Evolutionary conservation across 176 grass and related monocot species (phyloP).

Genomic region (Carex parvula): DNA sequence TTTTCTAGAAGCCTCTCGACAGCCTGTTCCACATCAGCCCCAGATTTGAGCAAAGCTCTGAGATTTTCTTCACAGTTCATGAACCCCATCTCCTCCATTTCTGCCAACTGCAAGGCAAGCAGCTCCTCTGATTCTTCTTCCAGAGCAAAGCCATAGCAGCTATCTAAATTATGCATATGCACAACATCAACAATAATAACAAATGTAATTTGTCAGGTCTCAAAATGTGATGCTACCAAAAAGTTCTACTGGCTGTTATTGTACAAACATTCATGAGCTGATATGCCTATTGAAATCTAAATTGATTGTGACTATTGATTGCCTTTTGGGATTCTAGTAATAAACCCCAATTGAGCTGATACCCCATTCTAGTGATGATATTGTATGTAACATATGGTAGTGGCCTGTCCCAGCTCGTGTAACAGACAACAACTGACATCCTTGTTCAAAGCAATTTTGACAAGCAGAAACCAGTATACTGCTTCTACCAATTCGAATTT

Average conservation of each 20-base stretch:
- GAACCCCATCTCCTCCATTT: conserved; percentile 7
- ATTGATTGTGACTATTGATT: not conserved
- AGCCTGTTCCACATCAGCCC: not conserved
- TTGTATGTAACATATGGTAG: not conserved
- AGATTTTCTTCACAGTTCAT: not conserved
- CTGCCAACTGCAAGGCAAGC: not conserved
- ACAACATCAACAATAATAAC: not conserved
- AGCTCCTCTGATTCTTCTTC: not conserved
- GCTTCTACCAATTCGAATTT: not conserved
- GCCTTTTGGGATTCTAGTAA: not conserved
- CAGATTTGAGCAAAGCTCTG: not conserved
- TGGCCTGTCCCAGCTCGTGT: not conserved
- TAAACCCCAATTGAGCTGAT: not conserved
- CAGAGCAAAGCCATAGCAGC: not conserved
- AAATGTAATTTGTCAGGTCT: not conserved
- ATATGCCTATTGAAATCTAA: not conserved
- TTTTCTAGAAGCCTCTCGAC: not conserved
- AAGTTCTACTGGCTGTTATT: not conserved
- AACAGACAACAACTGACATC: not conserved
- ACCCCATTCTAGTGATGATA: not conserved
- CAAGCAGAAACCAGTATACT: not conserved
- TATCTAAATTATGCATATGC: not conserved
- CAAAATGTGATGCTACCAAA: not conserved
- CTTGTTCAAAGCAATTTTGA: not conserved
- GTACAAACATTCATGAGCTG: not conserved